Conservation (phyloP, 1,139 yeast species). For the Yamadazyma triangularis region DNA sequence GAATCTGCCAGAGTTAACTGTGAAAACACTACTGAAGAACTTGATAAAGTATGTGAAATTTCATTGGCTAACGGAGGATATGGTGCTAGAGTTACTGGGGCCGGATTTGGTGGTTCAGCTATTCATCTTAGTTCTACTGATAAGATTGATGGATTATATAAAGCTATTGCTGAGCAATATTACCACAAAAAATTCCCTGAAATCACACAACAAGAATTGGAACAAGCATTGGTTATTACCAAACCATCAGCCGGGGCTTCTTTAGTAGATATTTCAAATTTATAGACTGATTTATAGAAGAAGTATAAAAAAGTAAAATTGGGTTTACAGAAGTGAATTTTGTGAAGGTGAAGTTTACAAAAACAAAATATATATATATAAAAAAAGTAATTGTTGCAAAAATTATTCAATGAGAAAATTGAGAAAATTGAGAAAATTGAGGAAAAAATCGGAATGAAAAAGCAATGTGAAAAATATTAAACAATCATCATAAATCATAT, state of each 20-base stretch:
- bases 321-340: no score
- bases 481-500: no score
- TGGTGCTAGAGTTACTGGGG: slow-evolving; percentile 73
- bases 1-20: slow-evolving; percentile 38
- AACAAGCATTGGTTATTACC: slow-evolving; percentile 52
- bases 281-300: no score
- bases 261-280: slow-evolving; percentile 21
- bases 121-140: slow-evolving; percentile 57
- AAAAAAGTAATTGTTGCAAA: no score
- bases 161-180: slow-evolving; percentile 46
- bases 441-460: no score
- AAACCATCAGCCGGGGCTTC: slow-evolving; percentile 61
- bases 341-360: no score
- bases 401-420: slow-evolving; percentile 3
- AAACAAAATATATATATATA: no score
- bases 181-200: slow-evolving; percentile 48
- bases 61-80: slow-evolving; percentile 54
- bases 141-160: slow-evolving; percentile 38
- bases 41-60: slow-evolving; percentile 50
- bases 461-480: no score
- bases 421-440: no score
- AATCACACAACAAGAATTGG: slow-evolving; percentile 39
- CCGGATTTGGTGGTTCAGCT: slow-evolving; percentile 79
- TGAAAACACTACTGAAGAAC: slow-evolving; percentile 55
- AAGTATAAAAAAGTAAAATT: no score